phyloP scores from a whole-genome alignment of 768 basidiomycete species.

The Mycena belliarum region DNA sequence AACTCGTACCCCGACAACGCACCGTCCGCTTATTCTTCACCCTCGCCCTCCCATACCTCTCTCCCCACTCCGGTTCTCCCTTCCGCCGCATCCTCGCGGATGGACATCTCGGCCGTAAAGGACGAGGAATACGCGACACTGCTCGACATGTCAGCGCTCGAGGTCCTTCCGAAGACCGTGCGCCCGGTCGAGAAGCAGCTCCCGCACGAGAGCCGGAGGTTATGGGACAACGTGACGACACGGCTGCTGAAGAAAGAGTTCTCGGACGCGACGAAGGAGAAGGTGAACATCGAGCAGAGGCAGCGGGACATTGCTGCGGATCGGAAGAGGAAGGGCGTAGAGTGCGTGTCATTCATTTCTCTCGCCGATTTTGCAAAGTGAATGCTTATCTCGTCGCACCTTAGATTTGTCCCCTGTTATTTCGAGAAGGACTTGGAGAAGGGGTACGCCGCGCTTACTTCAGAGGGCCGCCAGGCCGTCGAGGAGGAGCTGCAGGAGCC shows the following conservation, averaged over 20 bases:
- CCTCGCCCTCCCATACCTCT: conserved; percentile 45
- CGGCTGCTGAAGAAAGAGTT: conserved; percentile 82
- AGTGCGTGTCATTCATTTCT: conserved; percentile 54
- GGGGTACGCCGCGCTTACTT: conserved; percentile 70
- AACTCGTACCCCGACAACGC: conserved; percentile 44
- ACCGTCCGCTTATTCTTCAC: conserved; percentile 47
- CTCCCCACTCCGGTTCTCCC: conserved; percentile 38
- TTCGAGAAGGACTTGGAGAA: conserved; percentile 70
- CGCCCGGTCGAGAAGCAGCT: conserved; percentile 81
- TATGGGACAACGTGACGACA: conserved; percentile 86
- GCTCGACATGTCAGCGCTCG: conserved; percentile 73
- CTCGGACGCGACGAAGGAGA: conserved; percentile 88
- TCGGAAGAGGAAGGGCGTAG: conserved; percentile 75
- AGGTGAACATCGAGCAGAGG: conserved; percentile 88
- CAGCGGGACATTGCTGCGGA: conserved; percentile 90
- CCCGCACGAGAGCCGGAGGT: conserved; percentile 75
- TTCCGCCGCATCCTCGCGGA: conserved; percentile 43
- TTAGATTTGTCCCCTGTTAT: conserved; percentile 47
- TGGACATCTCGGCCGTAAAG: conserved; percentile 40
- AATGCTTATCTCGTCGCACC: too few relatives aligned
- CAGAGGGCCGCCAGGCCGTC: conserved; percentile 67
- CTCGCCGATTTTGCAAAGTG: neutral
- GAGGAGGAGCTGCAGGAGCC: conserved; percentile 66
- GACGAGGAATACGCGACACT: conserved; percentile 64
- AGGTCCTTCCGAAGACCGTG: conserved; percentile 79